Evolutionary conservation across 2,329 filamentous ascomycete genomes (phyloP).

Genomic region (Rutstroemia sp.): DNA sequence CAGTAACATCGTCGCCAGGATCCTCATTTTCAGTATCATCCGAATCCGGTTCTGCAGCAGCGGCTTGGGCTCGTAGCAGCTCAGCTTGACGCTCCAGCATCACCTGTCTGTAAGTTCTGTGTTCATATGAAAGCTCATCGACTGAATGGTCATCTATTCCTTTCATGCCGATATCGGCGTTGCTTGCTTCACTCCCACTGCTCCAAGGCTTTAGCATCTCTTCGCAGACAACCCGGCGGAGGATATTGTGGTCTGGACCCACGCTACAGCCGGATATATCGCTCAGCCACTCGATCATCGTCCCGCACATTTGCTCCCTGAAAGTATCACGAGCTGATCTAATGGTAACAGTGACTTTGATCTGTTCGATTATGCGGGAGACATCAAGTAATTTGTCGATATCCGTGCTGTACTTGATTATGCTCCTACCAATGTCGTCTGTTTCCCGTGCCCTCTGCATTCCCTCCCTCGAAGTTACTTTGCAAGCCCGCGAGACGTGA

Average conservation of each 20-base stretch:
- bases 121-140: conserved; percentile 25
- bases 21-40: conserved; percentile 18
- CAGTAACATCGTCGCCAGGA: conserved; percentile 39
- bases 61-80: conserved; percentile 15
- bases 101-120: conserved; percentile 15
- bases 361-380: conserved; percentile 83
- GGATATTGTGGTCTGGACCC: conserved; percentile 68
- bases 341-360: conserved; percentile 93
- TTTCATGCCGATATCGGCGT: conserved; percentile 67
- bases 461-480: conserved; percentile 61
- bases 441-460: conserved; percentile 76
- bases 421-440: conserved; percentile 78
- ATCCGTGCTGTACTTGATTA: conserved; percentile 69
- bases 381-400: conserved; percentile 67
- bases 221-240: conserved; percentile 80
- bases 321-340: conserved; percentile 91
- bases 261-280: conserved; percentile 89
- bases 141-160: conserved; percentile 77
- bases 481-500: conserved; percentile 85
- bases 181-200: conserved; percentile 73
- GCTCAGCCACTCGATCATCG: conserved; percentile 90
- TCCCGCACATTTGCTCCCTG: conserved; percentile 96
- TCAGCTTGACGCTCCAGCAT: conserved; percentile 17
- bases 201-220: conserved; percentile 86
- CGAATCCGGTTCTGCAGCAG: conserved; percentile 14